Evolutionary conservation across 2,329 filamentous ascomycete species (phyloP).

Genomic region (Fusarium sarcochroum): DNA sequence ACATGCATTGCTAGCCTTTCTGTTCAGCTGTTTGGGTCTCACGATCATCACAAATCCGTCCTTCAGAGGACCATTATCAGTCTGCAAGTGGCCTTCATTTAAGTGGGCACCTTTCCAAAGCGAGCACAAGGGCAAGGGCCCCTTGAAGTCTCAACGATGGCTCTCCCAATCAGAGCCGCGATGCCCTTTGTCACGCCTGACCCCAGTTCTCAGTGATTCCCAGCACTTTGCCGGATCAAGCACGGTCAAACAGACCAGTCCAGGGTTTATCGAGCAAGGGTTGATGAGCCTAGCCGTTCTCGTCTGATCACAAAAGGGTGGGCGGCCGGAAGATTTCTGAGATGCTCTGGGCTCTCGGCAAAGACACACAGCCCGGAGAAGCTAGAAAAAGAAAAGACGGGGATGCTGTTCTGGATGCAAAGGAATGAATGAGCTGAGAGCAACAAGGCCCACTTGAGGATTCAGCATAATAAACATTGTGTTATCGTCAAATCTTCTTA

Average conservation of each 20-base stretch:
- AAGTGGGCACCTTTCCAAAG: conserved; percentile 31
- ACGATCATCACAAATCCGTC: not conserved
- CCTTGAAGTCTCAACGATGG: conserved; percentile 23
- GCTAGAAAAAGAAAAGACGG: conserved; percentile 30
- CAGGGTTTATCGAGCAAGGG: conserved; percentile 21
- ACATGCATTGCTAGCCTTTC: conserved; percentile 3
- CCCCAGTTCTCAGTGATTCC: conserved; percentile 27
- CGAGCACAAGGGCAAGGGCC: conserved; percentile 33
- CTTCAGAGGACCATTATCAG: conserved; percentile 14
- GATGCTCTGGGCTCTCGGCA: conserved; percentile 22
- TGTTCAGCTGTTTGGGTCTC: conserved; percentile 2
- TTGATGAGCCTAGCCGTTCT: conserved; percentile 22
- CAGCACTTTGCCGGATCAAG: conserved; percentile 42
- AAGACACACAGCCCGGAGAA: conserved; percentile 8
- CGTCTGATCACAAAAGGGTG: conserved; percentile 24
- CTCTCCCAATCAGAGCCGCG: conserved; percentile 41
- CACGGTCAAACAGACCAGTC: conserved; percentile 34
- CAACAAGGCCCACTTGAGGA: conserved; percentile 4
- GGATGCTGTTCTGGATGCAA: conserved; percentile 9
- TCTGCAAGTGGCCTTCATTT: conserved; percentile 37
- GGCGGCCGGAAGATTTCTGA: conserved; percentile 33
- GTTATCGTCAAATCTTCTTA: not conserved
- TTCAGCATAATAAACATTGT: not conserved
- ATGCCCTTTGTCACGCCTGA: conserved; percentile 19
- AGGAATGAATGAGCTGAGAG: conserved; percentile 34